Conservation (phyloP, 148 eudicot genomes). For the Nepenthes gracilis region DNA sequence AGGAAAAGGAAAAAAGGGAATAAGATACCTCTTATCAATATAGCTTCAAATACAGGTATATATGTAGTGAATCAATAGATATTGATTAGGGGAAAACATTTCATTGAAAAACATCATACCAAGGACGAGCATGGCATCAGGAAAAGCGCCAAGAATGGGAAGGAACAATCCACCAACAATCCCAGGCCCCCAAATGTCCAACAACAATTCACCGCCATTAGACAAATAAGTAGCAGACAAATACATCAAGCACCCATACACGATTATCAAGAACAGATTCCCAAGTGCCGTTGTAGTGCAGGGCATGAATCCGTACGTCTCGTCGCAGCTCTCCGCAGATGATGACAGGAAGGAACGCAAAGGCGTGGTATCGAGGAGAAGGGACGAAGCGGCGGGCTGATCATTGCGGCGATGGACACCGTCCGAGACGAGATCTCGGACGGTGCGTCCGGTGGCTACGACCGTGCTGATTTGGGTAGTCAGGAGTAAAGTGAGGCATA, state of each 20-base stretch:
- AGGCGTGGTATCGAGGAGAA: background rate
- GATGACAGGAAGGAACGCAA: background rate
- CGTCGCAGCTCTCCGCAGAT: conserved; percentile 31
- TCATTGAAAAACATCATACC: conserved; percentile 22
- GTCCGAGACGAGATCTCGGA: conserved; percentile 29
- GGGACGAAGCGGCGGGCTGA: background rate
- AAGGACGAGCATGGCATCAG: conserved; percentile 89
- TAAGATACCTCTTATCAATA: too few relatives aligned
- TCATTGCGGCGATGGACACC: conserved; percentile 10
- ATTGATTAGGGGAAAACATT: background rate
- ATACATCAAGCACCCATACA: conserved; percentile 72
- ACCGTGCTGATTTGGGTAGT: background rate
- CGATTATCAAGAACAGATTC: conserved; percentile 49
- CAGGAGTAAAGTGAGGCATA: conserved; percentile 15
- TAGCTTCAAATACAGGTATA: too few relatives aligned
- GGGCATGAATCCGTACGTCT: conserved; percentile 82
- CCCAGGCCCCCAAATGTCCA: conserved; percentile 89
- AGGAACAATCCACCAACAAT: conserved; percentile 76
- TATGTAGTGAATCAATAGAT: too few relatives aligned
- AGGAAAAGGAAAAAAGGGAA: too few relatives aligned
- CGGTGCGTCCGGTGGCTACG: conserved; percentile 11
- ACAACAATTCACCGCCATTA: conserved; percentile 63
- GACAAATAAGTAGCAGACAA: conserved; percentile 64
- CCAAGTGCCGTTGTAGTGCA: conserved; percentile 60
- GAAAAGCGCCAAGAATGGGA: conserved; percentile 88